Evolutionary conservation across 352 stramenopile species (phyloP).

Genomic region (Pythium rishiriense): DNA sequence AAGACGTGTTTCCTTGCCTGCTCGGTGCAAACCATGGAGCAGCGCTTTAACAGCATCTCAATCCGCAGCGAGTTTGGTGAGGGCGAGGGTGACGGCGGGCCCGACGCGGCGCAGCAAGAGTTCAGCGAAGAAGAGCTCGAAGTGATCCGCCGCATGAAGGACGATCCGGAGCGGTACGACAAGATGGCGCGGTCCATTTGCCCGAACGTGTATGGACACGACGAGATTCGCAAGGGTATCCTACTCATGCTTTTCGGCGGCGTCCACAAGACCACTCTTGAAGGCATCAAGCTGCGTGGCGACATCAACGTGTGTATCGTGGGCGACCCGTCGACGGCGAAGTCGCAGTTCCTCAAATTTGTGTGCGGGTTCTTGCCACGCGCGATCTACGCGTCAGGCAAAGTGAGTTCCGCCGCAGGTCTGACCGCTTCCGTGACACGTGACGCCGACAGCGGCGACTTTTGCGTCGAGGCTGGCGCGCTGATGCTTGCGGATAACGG

Average conservation of each 20-base stretch:
- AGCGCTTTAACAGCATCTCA: slow-evolving; percentile 86
- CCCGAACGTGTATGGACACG: slow-evolving; percentile 97
- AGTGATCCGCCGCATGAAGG: slow-evolving; percentile 92
- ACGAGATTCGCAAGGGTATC: slow-evolving; percentile 93
- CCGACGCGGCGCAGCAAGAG: slow-evolving; percentile 48
- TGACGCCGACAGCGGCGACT: slow-evolving; percentile 93
- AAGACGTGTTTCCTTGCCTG: slow-evolving; percentile 97
- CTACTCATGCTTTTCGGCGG: slow-evolving; percentile 98
- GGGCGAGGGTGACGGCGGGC: slow-evolving; percentile 34
- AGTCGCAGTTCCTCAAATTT: slow-evolving; percentile 99
- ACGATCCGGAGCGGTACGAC: slow-evolving; percentile 87
- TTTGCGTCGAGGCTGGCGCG: slow-evolving; percentile 91
- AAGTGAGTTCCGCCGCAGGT: slow-evolving; percentile 97
- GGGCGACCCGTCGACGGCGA: slow-evolving; percentile 97
- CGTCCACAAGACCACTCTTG: slow-evolving; percentile 96
- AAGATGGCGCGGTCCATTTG: slow-evolving; percentile 96
- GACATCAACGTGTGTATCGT: slow-evolving; percentile 99
- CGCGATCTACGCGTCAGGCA: slow-evolving; percentile 99
- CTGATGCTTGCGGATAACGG: slow-evolving; percentile 98
- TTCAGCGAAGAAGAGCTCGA: slow-evolving; percentile 93
- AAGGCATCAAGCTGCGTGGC: slow-evolving; percentile 97
- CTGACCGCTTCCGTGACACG: slow-evolving; percentile 97
- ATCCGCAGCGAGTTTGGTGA: slow-evolving; percentile 80
- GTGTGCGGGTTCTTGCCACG: slow-evolving; percentile 92
- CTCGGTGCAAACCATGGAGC: slow-evolving; percentile 91